Base-by-base conservation (phyloP, 1,139 yeast genomes). In the Blastobotrys raffinosifermentans region DNA sequence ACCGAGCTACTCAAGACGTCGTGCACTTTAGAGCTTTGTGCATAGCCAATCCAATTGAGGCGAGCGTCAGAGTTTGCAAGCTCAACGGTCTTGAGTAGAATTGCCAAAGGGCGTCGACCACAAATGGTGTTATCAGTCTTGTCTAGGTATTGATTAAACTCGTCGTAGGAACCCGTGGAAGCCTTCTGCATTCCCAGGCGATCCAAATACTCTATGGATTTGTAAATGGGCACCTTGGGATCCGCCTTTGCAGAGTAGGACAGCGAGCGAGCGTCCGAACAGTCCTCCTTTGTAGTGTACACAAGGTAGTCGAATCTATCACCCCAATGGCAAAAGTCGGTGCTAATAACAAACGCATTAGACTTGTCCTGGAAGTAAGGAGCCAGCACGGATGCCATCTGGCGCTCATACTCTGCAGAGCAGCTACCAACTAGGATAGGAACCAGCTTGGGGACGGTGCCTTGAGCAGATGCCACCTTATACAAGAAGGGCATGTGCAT, bases 281-380 rank as follows among this genome's bases (percentile, higher is more conserved):
- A 39, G 5, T 46, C 45, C 4, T 51, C 41, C 1, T 46, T 46
- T 13, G 49, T 50, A 4, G 77, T 66, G 53, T 82, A 83, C 25
- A 71, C 68, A 2, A 80, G 78, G 55, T 80, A 87, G 9, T 77
- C 80, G 54, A 87, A 86, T 32, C 94, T 64, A 3, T 71, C 53
- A 1, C 96, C 96, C 98, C 98, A 91, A 55, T 91, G 98, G 56
- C 97, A 89, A 54, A 91, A 93, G 62, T 91, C 99, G 1, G 94
- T 77, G 53, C 94, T 83, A 4, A 91, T 70, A 18, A 85, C 75
- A 60, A 91, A 83, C 1, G 86, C 78, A 53, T 78, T 81, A 23
- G 63, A 61, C 17, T 70, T 69, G 49, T 80, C 74, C 3, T 57
- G 59, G 39, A 86, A 56, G 49, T 71, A 83, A 1, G 80, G 77